Percentiles rank a stretch among this genome's conserved stretches.
Conservation (phyloP, 495 filamentous ascomycete species). For the Penicillium psychrofluorescens region DNA sequence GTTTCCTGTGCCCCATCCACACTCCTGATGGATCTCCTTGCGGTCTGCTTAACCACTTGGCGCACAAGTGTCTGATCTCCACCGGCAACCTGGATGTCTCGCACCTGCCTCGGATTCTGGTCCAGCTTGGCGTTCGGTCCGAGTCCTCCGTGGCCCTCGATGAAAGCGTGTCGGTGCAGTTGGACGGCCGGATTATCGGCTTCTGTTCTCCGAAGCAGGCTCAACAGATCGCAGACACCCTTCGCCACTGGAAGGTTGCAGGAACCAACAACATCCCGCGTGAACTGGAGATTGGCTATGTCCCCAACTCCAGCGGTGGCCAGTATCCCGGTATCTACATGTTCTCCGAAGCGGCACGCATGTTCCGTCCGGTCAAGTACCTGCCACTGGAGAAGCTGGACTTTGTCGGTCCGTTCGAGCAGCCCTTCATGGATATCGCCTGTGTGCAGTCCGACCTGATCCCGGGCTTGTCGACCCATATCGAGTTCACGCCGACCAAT, state of each 20-base stretch:
- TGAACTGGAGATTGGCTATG: constrained; percentile 83
- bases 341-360: constrained; percentile 73
- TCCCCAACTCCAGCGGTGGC: constrained; percentile 77
- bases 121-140: constrained; percentile 67
- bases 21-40: constrained; percentile 95
- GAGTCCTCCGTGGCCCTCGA: constrained; percentile 65
- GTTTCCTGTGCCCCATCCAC: constrained; percentile 93
- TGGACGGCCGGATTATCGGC: constrained; percentile 84
- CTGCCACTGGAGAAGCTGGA: constrained; percentile 77
- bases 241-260: constrained; percentile 93
- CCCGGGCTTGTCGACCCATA: constrained; percentile 83
- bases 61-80: constrained; percentile 88
- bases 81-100: constrained; percentile 65
- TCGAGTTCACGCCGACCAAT: constrained; percentile 91
- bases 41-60: constrained; percentile 88
- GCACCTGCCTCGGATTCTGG: constrained; percentile 59
- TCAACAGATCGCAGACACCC: constrained; percentile 67
- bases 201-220: constrained; percentile 83
- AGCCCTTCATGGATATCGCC: constrained; percentile 97
- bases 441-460: constrained; percentile 75
- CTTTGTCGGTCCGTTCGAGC: constrained; percentile 86
- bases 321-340: constrained; percentile 96
- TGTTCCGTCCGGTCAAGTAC: constrained; percentile 90
- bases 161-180: constrained; percentile 78
- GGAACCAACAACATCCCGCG: constrained; percentile 76